These are phyloP conservation scores for Harrya chromipes DNA, from an alignment of 768 basidiomycete species.

Conservation along the genomic window DNA sequence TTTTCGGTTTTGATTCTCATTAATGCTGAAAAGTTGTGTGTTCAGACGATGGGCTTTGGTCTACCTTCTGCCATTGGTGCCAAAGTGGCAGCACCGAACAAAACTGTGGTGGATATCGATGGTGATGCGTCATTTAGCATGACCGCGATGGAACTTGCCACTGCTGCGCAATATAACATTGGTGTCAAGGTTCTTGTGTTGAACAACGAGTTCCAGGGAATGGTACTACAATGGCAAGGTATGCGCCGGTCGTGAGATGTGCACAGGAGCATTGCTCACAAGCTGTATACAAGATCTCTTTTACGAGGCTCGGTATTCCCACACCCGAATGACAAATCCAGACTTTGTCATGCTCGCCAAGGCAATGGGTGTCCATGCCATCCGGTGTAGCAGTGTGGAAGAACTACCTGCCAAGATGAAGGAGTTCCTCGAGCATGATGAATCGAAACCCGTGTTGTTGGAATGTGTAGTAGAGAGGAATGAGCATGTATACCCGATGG, in stretches of 20 bases:
- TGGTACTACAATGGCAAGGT: conserved; percentile 99
- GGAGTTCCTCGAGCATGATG: conserved; percentile 96
- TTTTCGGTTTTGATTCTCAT: not conserved
- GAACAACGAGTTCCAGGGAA: conserved; percentile 98
- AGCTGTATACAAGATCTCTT: conserved; percentile 67
- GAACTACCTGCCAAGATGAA: conserved; percentile 96
- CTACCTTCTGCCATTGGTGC: conserved; percentile 93
- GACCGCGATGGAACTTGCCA: conserved; percentile 99
- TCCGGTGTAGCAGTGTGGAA: conserved; percentile 63
- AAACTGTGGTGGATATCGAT: conserved; percentile 94
- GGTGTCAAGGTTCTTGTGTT: conserved; percentile 92
- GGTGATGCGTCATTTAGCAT: conserved; percentile 99
- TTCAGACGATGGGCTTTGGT: conserved; percentile 97
- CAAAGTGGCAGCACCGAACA: conserved; percentile 92
- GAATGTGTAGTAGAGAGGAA: conserved; percentile 84
- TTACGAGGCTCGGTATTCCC: conserved; percentile 95
- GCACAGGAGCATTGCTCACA: not conserved
- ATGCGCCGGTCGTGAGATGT: conserved; percentile 15
- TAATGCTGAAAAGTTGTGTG: not conserved
- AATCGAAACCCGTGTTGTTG: conserved; percentile 80
- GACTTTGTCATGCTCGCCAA: conserved; percentile 89
- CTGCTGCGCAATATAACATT: conserved; percentile 86
- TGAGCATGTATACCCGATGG: conserved; percentile 93
- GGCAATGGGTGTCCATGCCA: conserved; percentile 90
- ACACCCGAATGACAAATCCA: conserved; percentile 94